Evolutionary conservation across 331 rosid species (phyloP).

Genomic region (Malus hybrid): DNA sequence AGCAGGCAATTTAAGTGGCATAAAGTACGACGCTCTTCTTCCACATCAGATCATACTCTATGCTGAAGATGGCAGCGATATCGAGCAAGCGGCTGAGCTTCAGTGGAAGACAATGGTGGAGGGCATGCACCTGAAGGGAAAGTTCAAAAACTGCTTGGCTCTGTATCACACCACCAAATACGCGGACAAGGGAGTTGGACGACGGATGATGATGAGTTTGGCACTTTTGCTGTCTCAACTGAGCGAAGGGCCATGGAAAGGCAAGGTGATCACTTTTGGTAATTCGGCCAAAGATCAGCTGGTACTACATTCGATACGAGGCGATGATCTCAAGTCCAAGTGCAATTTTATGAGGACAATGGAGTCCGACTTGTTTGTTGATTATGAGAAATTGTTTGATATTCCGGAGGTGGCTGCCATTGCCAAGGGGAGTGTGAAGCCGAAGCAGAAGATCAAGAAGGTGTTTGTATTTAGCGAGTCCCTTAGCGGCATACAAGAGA

Average conservation of each 20-base stretch:
- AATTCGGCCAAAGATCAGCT: neutral
- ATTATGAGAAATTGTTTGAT: neutral
- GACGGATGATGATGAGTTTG: neutral
- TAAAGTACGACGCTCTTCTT: neutral
- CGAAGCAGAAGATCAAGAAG: neutral
- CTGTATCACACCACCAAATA: neutral
- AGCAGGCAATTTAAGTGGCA: neutral
- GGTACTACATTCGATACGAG: neutral
- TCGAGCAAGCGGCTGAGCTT: neutral
- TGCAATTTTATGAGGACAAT: neutral
- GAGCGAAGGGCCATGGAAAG: neutral
- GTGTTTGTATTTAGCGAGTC: neutral
- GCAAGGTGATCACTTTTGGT: neutral
- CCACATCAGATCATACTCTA: neutral
- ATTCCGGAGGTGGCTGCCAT: neutral
- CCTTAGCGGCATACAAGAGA: neutral
- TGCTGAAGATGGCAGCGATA: neutral
- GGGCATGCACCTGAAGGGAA: neutral
- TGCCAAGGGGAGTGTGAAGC: neutral
- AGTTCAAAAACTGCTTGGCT: neutral
- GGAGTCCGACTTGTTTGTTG: neutral
- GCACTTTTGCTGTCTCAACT: neutral
- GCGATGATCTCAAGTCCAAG: neutral
- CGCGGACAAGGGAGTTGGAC: neutral
- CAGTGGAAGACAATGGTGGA: neutral